Conservation (phyloP, 1,284 basidiomycete species). For the Boletus mariae region DNA sequence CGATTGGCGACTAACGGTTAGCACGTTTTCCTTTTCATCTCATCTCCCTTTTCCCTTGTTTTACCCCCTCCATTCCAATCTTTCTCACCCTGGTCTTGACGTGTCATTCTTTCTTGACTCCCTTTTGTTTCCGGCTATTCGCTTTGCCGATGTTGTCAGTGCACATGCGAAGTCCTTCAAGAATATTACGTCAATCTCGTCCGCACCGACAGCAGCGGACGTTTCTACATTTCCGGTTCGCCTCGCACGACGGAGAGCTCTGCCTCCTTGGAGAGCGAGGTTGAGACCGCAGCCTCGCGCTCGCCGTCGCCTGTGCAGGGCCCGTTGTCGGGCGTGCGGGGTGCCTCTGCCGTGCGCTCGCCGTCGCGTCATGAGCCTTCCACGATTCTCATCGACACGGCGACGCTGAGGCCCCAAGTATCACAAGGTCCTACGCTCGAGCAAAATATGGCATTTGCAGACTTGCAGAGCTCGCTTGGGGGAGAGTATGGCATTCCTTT, state of each 20-base stretch:
- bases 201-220: slow-evolving; percentile 64
- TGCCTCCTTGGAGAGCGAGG: slow-evolving; percentile 46
- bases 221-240: slow-evolving; percentile 50
- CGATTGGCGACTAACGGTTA: slow-evolving; percentile 89
- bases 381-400: slow-evolving; percentile 52
- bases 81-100: slow-evolving; percentile 20
- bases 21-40: slow-evolving; percentile 35
- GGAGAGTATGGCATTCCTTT: slow-evolving; percentile 12
- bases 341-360: slow-evolving; percentile 16
- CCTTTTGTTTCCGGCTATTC: slow-evolving; percentile 9
- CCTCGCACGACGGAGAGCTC: slow-evolving; percentile 9
- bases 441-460: slow-evolving; percentile 79
- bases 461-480: slow-evolving; percentile 47
- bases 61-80: too few species aligned
- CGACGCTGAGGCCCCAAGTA: slow-evolving; percentile 44
- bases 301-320: slow-evolving; percentile 46
- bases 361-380: slow-evolving; percentile 32
- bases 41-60: too few species aligned
- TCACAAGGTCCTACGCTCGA: slow-evolving; percentile 64
- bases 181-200: slow-evolving; percentile 84
- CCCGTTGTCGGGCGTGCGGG: slow-evolving; percentile 12
- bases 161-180: slow-evolving; percentile 75
- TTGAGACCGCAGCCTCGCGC: slow-evolving; percentile 55
- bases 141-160: slow-evolving; percentile 41
- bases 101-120: slow-evolving; percentile 20